Conservation (phyloP, 2,329 filamentous ascomycete genomes). For the Penicillium rolfsii region DNA sequence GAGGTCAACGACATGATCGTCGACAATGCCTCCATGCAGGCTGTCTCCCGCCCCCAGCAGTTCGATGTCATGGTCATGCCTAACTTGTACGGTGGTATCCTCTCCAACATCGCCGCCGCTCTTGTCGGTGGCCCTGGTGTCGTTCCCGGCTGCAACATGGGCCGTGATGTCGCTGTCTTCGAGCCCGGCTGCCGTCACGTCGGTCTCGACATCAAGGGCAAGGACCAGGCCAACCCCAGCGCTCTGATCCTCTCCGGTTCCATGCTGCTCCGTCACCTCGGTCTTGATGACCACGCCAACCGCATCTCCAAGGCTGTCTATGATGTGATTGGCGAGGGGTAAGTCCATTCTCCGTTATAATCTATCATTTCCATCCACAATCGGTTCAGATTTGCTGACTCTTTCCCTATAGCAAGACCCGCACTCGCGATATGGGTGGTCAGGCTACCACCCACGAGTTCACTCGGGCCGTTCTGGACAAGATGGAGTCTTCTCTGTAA, state of each 20-base stretch:
- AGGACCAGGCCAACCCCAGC: constrained; percentile 98
- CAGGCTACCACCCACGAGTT: constrained; percentile 89
- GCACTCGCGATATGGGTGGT: constrained; percentile 96
- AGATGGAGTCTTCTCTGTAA: constrained; percentile 80
- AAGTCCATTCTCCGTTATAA: constrained; percentile 45
- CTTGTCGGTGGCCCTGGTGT: constrained; percentile 96
- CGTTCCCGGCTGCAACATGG: constrained; percentile 99
- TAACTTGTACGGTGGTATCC: constrained; percentile 97
- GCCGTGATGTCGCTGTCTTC: constrained; percentile 95
- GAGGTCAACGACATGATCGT: constrained; percentile 99
- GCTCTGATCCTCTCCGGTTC: constrained; percentile 92
- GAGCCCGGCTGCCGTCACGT: constrained; percentile 99
- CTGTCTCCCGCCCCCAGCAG: constrained; percentile 92
- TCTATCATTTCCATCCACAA: background rate
- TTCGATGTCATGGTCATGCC: constrained; percentile 99
- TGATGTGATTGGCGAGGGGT: constrained; percentile 87
- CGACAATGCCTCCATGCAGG: constrained; percentile 99
- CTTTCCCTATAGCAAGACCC: constrained; percentile 66
- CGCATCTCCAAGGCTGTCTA: constrained; percentile 84
- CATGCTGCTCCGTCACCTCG: constrained; percentile 96
- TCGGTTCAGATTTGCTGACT: background rate
- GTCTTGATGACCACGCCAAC: constrained; percentile 97
- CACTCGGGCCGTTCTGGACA: constrained; percentile 88
- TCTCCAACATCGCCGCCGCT: constrained; percentile 97
- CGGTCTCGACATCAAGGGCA: constrained; percentile 98